Percentiles rank a stretch among this genome's conserved stretches.
These are phyloP conservation scores for Copromyces sp. DNA, from an alignment of 495 filamentous ascomycete genomes.

Conservation along the genomic window DNA sequence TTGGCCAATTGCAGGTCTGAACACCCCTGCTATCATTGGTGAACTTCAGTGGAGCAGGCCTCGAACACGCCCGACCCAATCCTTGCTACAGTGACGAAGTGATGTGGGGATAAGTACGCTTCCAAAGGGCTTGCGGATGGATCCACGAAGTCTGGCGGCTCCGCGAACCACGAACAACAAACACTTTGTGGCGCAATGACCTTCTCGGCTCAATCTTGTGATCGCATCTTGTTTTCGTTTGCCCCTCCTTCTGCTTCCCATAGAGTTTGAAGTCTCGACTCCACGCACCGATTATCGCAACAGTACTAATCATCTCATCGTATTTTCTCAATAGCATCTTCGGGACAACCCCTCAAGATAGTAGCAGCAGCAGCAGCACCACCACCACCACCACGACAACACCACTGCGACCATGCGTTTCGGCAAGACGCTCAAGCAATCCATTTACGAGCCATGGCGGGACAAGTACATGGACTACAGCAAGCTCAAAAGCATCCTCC, in stretches of 20 bases:
- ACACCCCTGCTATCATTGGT: not conserved
- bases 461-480: slow-evolving; percentile 89
- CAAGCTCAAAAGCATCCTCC: slow-evolving; percentile 80
- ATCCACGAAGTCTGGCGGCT: not conserved
- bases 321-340: not conserved
- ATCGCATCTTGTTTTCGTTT: not conserved
- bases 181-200: not conserved
- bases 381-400: not conserved
- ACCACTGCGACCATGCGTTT: slow-evolving; percentile 63
- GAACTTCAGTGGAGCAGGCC: not conserved
- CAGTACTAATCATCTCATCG: not conserved
- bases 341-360: not conserved
- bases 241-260: not conserved
- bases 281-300: not conserved
- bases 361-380: not conserved
- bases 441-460: slow-evolving; percentile 82
- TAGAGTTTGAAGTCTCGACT: not conserved
- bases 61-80: not conserved
- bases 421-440: slow-evolving; percentile 71
- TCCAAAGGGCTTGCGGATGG: not conserved
- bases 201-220: not conserved
- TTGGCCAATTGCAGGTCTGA: not conserved
- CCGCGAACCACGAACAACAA: not conserved
- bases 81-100: not conserved
- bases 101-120: not conserved